Evolutionary conservation across 2,329 filamentous ascomycete species (phyloP).

Genomic region (Monosporascus sp.): DNA sequence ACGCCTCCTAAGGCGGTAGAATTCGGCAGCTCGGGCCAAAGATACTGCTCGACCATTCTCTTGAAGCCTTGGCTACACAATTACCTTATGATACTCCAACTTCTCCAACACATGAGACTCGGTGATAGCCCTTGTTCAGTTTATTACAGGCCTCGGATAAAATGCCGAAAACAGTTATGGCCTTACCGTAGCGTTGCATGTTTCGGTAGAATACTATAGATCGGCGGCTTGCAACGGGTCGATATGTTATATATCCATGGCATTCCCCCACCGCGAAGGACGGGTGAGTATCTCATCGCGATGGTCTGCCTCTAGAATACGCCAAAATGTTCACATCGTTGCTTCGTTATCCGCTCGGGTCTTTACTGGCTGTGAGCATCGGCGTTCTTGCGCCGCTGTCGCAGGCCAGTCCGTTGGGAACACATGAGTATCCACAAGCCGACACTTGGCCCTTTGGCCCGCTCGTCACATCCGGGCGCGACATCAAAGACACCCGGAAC

Average conservation of each 20-base stretch:
- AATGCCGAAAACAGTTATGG: too few relatives aligned
- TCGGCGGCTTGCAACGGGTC: too few relatives aligned
- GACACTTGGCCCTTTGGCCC: conserved; percentile 25
- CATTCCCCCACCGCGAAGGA: too few relatives aligned
- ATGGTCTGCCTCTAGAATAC: neutral
- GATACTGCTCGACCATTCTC: neutral
- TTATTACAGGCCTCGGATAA: neutral
- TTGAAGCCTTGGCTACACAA: neutral
- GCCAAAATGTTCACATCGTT: neutral
- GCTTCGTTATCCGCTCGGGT: conserved; percentile 8
- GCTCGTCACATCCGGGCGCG: conserved; percentile 35
- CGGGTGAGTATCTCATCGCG: neutral
- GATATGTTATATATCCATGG: too few relatives aligned
- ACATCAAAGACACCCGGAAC: conserved; percentile 38
- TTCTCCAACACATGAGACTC: neutral
- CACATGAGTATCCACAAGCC: conserved; percentile 7
- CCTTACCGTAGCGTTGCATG: too few relatives aligned
- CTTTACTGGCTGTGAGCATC: conserved; percentile 19
- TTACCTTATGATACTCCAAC: neutral
- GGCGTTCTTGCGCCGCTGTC: conserved; percentile 10
- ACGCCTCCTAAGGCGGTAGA: neutral
- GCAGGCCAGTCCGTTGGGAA: conserved; percentile 16
- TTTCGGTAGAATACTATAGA: too few relatives aligned
- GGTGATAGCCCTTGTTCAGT: too few relatives aligned
- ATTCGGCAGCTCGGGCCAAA: neutral